These are phyloP conservation scores for Phytopythium oedochilum DNA, from an alignment of 352 stramenopile species.

Conservation along the genomic window DNA sequence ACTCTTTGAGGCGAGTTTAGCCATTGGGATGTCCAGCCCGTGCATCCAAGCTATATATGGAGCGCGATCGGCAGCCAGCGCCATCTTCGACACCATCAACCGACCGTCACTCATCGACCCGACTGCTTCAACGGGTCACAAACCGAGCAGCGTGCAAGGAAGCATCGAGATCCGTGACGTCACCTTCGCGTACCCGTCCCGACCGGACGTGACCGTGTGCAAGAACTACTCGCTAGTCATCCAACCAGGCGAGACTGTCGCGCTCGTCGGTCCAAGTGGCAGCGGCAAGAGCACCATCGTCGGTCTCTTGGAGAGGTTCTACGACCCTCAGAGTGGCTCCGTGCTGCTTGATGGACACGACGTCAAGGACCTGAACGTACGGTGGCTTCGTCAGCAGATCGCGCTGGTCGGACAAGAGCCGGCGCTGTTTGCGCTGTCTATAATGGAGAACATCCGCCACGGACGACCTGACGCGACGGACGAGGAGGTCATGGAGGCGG, in stretches of 20 bases:
- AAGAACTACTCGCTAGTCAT: conserved; percentile 35
- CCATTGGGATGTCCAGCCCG: conserved; percentile 29
- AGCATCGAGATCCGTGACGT: conserved; percentile 81
- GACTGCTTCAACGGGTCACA: conserved; percentile 16
- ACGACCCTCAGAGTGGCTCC: conserved; percentile 30
- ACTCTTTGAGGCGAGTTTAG: conserved; percentile 34
- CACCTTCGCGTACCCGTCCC: conserved; percentile 43
- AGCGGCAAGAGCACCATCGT: conserved; percentile 61
- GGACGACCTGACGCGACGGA: not conserved
- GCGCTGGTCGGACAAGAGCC: conserved; percentile 89
- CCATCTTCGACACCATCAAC: conserved; percentile 54
- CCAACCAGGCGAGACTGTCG: conserved; percentile 40
- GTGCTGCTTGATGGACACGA: conserved; percentile 50
- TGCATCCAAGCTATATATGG: conserved; percentile 31
- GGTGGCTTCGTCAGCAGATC: conserved; percentile 52
- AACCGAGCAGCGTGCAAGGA: conserved; percentile 32
- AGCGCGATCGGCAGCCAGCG: conserved; percentile 26
- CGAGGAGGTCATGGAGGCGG: conserved; percentile 2
- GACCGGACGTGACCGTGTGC: conserved; percentile 32
- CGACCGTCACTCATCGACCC: conserved; percentile 42
- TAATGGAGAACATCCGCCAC: conserved; percentile 19
- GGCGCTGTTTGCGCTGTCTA: conserved; percentile 71
- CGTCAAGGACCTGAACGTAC: conserved; percentile 56
- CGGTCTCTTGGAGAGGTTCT: conserved; percentile 52
- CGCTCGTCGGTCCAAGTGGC: conserved; percentile 48